Evolutionary conservation across 495 filamentous ascomycete genomes (phyloP).

Genomic region (Xanthoparmelia taractica): DNA sequence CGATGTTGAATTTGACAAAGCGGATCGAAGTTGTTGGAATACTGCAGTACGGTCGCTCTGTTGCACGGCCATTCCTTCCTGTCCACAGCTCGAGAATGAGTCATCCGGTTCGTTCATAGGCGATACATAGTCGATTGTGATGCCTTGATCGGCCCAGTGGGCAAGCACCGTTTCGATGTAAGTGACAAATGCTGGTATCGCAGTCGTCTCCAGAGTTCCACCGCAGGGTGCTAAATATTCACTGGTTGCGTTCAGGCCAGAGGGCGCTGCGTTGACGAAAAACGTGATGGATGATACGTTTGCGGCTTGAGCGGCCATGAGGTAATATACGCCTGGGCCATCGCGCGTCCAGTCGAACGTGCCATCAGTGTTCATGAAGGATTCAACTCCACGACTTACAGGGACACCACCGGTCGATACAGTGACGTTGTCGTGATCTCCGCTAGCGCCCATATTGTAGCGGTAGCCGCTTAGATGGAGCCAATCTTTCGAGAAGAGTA

Average conservation of each 20-base stretch:
- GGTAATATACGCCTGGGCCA: constrained; percentile 8
- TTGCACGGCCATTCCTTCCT: constrained; percentile 17
- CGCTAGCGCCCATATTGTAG: constrained; percentile 16
- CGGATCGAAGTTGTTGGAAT: constrained; percentile 7
- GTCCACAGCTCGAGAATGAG: constrained; percentile 6
- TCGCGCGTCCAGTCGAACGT: constrained; percentile 17
- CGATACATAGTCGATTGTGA: constrained; percentile 16
- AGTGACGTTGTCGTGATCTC: not conserved
- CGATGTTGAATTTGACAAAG: not conserved
- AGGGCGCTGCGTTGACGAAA: constrained; percentile 15
- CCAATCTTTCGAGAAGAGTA: constrained; percentile 15
- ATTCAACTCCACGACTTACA: constrained; percentile 7
- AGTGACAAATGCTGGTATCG: constrained; percentile 4
- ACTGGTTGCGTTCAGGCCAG: constrained; percentile 4
- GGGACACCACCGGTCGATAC: not conserved
- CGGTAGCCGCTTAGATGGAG: constrained; percentile 16
- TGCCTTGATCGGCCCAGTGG: not conserved
- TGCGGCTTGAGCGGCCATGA: constrained; percentile 8
- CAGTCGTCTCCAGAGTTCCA: not conserved
- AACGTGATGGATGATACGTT: constrained; percentile 14
- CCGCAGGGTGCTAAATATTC: constrained; percentile 5
- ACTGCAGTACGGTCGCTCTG: constrained; percentile 1
- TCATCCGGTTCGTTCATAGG: constrained; percentile 20
- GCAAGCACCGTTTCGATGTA: constrained; percentile 9
- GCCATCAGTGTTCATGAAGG: constrained; percentile 13